Conservation (phyloP, 352 stramenopile species). For the Globisporangium takayamanum region DNA sequence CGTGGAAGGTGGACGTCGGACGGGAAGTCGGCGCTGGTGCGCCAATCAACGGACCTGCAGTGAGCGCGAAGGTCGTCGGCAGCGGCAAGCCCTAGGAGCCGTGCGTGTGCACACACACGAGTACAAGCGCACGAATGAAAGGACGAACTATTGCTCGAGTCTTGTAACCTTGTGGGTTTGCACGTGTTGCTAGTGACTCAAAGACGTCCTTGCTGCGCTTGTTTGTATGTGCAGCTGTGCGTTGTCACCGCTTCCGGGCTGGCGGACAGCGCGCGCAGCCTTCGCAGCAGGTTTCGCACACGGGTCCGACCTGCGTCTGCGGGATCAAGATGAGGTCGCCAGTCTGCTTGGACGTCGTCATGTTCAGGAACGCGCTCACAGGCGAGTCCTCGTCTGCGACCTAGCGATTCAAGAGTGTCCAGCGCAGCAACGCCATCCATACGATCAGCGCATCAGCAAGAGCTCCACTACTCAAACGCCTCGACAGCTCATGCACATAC, state of each 20-base stretch:
- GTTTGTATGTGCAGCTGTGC: no score
- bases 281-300: conserved; percentile 63
- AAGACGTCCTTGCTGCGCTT: neutral
- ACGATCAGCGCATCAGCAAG: neutral
- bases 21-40: conserved; percentile 31
- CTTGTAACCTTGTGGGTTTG: neutral
- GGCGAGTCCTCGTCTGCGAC: conserved; percentile 37
- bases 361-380: conserved; percentile 56
- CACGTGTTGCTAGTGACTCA: neutral
- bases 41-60: neutral
- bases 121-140: neutral
- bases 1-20: conserved; percentile 72
- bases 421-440: neutral
- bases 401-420: neutral
- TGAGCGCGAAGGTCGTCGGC: conserved; percentile 47
- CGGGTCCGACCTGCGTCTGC: conserved; percentile 71
- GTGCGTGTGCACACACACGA: neutral
- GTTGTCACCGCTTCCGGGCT: conserved; percentile 8
- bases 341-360: conserved; percentile 60
- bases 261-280: conserved; percentile 42
- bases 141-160: neutral
- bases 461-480: neutral
- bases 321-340: conserved; percentile 69
- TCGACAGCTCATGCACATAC: conserved; percentile 16
- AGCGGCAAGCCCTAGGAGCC: conserved; percentile 10